Evolutionary conservation across 495 filamentous ascomycete genomes (phyloP).

Genomic region (Neurospora sp.): DNA sequence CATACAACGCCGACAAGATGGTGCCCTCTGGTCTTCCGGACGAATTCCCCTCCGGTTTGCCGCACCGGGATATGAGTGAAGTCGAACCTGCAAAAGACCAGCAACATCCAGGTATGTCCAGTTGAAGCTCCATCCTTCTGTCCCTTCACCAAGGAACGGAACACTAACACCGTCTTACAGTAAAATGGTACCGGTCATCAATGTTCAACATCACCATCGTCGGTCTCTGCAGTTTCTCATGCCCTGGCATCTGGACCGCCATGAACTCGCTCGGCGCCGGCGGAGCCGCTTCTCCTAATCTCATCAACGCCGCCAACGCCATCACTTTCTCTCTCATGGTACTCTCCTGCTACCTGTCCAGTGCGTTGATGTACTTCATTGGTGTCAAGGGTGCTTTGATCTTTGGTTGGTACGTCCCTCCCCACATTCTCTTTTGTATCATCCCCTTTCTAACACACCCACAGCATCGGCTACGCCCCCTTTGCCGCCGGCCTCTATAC

Average conservation of each 20-base stretch:
- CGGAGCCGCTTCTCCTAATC: slow-evolving; percentile 49
- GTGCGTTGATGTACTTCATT: slow-evolving; percentile 44
- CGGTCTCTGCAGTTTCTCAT: slow-evolving; percentile 52
- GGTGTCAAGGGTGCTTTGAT: slow-evolving; percentile 57
- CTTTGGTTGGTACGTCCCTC: slow-evolving; percentile 39
- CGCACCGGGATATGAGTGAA: slow-evolving; percentile 2
- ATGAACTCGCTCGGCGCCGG: slow-evolving; percentile 64
- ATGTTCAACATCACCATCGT: slow-evolving; percentile 55
- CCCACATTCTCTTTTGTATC: neutral
- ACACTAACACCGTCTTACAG: slow-evolving; percentile 17
- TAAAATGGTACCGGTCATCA: slow-evolving; percentile 56
- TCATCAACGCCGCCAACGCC: slow-evolving; percentile 61
- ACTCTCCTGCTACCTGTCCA: slow-evolving; percentile 47
- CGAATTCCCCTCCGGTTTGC: neutral
- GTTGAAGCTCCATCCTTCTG: neutral
- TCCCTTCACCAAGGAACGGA: neutral
- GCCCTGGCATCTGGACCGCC: slow-evolving; percentile 58
- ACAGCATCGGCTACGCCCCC: slow-evolving; percentile 49
- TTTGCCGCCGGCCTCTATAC: slow-evolving; percentile 56
- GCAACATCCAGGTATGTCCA: slow-evolving; percentile 10
- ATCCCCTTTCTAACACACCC: neutral
- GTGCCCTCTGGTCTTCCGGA: neutral
- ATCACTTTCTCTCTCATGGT: slow-evolving; percentile 60
- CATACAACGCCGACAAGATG: neutral
- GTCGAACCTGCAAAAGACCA: slow-evolving; percentile 14